Evolutionary conservation across 345 rosid genomes (phyloP), one percentile per base, ranked within the genome.

Genomic region (Raphanus raphanistrum): DNA sequence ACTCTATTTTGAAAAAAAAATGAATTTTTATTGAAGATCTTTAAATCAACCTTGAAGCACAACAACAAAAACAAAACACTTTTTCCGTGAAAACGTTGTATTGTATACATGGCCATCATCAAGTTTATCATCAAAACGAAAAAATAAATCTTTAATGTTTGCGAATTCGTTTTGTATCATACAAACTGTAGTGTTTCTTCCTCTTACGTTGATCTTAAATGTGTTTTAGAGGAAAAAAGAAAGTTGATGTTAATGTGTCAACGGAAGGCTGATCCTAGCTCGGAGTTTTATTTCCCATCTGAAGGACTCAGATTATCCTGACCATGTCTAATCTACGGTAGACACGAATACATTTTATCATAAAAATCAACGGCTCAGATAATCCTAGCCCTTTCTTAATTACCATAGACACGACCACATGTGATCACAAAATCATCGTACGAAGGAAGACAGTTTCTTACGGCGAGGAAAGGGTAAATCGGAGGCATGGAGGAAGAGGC

Each of bases 401-500:
- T 33, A 3, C 11, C 17, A 35, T 76, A 61, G 29, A 48, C 62
- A n/a, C 63, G 29, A 33, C 8, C 55, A 33, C 69, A 69, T 54
- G 26, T 15, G 69, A 69, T 33, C 70, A 58, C 72, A 28, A 1
- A 38, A 67, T 75, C 68, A 4, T 27, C 58, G 13, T 5, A 27
- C 63, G 55, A 48, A 48, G 13, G 50, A 57, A 57, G 35, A 11
- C 29, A 27, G 63, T 58, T 1, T 13, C n/a, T 45, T 5, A 43
- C 25, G 73, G 28, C 72, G 72, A 12, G 66, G 60, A 57, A 57
- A 27, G 61, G 50, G 73, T 1, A 15, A 52, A 52, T 15, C 25
- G 38, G 70, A 12, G 64, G 65, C 66, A 89, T 86, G 87, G 84
- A 80, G 74, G 84, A 32, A 32, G 35, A 80, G 76, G 84, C 86